These are phyloP conservation scores for Colletotrichum cereale DNA, from an alignment of 2,329 filamentous ascomycete species.

Conservation along the genomic window DNA sequence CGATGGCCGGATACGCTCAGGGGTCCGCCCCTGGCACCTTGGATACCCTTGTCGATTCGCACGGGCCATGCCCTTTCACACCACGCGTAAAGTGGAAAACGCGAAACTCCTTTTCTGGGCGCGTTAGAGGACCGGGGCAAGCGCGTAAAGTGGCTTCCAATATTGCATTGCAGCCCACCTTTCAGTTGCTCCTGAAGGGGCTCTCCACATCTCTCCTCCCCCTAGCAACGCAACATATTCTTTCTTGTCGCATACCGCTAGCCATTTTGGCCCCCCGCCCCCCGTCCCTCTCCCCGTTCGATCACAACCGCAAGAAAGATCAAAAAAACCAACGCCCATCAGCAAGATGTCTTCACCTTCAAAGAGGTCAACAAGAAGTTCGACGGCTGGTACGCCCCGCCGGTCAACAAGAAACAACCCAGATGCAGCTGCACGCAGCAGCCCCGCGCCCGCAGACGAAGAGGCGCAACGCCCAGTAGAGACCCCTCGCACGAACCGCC, in stretches of 20 bases:
- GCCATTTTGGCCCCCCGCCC: conserved; percentile 34
- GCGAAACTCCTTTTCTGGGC: conserved; percentile 39
- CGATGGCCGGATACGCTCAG: conserved; percentile 33
- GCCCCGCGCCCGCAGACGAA: conserved; percentile 51
- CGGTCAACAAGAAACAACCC: conserved; percentile 47
- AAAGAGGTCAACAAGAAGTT: conserved; percentile 63
- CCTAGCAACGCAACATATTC: conserved; percentile 40
- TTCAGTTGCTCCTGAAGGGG: conserved; percentile 32
- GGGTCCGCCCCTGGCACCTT: conserved; percentile 8
- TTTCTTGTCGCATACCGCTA: conserved; percentile 43
- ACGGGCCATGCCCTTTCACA: conserved; percentile 9
- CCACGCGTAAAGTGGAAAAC: conserved; percentile 43
- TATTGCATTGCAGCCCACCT: conserved; percentile 38
- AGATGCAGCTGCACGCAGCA: conserved; percentile 56
- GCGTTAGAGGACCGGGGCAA: not conserved
- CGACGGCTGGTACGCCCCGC: conserved; percentile 60
- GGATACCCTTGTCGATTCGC: not conserved
- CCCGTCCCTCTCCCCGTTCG: conserved; percentile 26
- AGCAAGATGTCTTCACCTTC: conserved; percentile 57
- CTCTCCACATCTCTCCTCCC: conserved; percentile 37
- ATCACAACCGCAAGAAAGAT: conserved; percentile 27
- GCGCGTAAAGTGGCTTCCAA: conserved; percentile 37
- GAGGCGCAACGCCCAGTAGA: conserved; percentile 41
- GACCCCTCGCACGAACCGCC: conserved; percentile 61
- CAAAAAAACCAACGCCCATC: not conserved